These are phyloP conservation scores for Talaromyces atroroseus DNA, from an alignment of 2,329 filamentous ascomycete species.

Conservation along the genomic window DNA sequence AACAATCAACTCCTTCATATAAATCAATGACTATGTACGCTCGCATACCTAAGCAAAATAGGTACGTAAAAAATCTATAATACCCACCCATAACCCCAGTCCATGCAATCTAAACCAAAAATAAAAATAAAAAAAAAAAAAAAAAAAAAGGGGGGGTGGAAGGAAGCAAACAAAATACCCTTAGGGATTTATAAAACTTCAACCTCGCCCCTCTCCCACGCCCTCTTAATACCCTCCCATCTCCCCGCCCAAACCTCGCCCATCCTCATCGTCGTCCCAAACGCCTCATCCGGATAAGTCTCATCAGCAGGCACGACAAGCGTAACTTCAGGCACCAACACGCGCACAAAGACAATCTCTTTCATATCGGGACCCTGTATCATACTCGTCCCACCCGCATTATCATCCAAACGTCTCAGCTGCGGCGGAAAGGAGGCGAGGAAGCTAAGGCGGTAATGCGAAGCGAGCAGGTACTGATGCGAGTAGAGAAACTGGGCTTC, in stretches of 20 bases:
- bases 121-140: background rate
- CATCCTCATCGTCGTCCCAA: constrained; percentile 42
- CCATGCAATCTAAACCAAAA: background rate
- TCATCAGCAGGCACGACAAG: constrained; percentile 31
- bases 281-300: constrained; percentile 22
- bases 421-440: constrained; percentile 71
- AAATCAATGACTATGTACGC: background rate
- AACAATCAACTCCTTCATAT: no score
- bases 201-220: constrained; percentile 39
- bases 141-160: no score
- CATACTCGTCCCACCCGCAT: constrained; percentile 85
- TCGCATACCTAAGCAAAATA: background rate
- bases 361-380: constrained; percentile 80
- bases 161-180: no score
- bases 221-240: constrained; percentile 66
- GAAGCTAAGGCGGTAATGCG: constrained; percentile 82
- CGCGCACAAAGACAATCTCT: constrained; percentile 74
- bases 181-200: constrained; percentile 42
- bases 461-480: constrained; percentile 77
- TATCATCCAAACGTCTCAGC: constrained; percentile 83
- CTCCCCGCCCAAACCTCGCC: constrained; percentile 64
- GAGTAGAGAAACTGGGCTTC: constrained; percentile 78
- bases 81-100: background rate
- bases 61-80: background rate
- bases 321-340: constrained; percentile 44